Evolutionary conservation across 805 yeast species (phyloP).

Genomic region (Candida sakaeoensis): DNA sequence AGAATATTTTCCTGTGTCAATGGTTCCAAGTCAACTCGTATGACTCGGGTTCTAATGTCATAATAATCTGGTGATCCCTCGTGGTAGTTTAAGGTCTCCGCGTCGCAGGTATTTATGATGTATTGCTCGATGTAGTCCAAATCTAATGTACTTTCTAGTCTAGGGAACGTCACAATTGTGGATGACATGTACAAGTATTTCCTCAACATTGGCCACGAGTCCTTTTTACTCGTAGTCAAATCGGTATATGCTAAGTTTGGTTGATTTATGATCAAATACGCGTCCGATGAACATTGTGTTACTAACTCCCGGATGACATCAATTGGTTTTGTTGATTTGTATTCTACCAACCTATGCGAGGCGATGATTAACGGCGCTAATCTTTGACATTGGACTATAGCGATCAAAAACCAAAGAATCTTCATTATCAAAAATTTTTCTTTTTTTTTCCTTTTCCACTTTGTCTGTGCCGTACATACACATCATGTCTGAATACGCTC

Average conservation of each 20-base stretch:
- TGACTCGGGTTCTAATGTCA: conserved; percentile 61
- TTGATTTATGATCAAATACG: conserved; percentile 33
- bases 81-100: conserved; percentile 38
- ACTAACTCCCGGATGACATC: conserved; percentile 26
- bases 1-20: conserved; percentile 31
- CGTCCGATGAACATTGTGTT: conserved; percentile 39
- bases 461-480: no score
- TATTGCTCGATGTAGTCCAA: conserved; percentile 39
- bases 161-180: conserved; percentile 57
- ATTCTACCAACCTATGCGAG: conserved; percentile 36
- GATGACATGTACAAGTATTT: conserved; percentile 55
- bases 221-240: conserved; percentile 26
- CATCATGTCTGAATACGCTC: conserved; percentile 29
- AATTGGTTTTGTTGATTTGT: conserved; percentile 22
- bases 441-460: background rate
- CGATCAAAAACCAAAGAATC: conserved; percentile 1
- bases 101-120: conserved; percentile 49
- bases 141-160: conserved; percentile 41
- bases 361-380: conserved; percentile 32
- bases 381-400: background rate
- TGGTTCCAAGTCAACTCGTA: conserved; percentile 54
- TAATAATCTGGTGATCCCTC: conserved; percentile 47
- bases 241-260: conserved; percentile 35
- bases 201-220: conserved; percentile 46
- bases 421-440: conserved; percentile 1